Conservation (phyloP, 2,329 filamentous ascomycete genomes). For the Gremmenia infestans region DNA sequence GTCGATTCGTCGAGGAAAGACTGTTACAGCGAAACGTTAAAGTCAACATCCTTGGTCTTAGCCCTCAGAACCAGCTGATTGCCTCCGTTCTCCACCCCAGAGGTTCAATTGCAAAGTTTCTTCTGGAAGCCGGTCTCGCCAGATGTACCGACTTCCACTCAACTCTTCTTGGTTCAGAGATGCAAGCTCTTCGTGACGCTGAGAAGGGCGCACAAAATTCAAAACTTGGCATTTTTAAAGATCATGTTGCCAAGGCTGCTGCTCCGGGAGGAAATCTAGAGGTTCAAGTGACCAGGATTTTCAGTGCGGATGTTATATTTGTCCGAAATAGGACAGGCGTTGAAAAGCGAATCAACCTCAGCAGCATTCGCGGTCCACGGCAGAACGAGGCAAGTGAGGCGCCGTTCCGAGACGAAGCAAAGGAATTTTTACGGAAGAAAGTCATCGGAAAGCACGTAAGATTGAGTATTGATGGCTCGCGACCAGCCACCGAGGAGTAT, state of each 20-base stretch:
- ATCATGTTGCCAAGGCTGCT: constrained; percentile 65
- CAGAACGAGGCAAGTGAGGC: constrained; percentile 79
- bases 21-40: constrained; percentile 82
- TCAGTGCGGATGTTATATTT: constrained; percentile 84
- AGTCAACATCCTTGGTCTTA: constrained; percentile 78
- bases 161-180: constrained; percentile 81
- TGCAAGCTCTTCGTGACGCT: constrained; percentile 78
- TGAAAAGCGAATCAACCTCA: constrained; percentile 88
- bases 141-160: constrained; percentile 95
- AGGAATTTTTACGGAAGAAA: constrained; percentile 91
- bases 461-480: constrained; percentile 83
- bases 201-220: constrained; percentile 79
- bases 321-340: constrained; percentile 77
- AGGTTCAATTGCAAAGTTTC: constrained; percentile 87
- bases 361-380: constrained; percentile 91
- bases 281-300: constrained; percentile 76
- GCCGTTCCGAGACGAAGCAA: constrained; percentile 86
- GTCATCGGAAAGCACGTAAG: constrained; percentile 94
- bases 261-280: constrained; percentile 63
- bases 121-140: constrained; percentile 84
- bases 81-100: constrained; percentile 81
- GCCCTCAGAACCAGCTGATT: constrained; percentile 87
- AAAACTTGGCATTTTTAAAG: constrained; percentile 75
- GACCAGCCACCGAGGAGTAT: constrained; percentile 82
- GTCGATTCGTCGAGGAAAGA: constrained; percentile 78